Evolutionary conservation across 768 basidiomycete species (phyloP), one percentile per base, ranked within the genome.

Genomic region (Mycena olivaceomarginata): DNA sequence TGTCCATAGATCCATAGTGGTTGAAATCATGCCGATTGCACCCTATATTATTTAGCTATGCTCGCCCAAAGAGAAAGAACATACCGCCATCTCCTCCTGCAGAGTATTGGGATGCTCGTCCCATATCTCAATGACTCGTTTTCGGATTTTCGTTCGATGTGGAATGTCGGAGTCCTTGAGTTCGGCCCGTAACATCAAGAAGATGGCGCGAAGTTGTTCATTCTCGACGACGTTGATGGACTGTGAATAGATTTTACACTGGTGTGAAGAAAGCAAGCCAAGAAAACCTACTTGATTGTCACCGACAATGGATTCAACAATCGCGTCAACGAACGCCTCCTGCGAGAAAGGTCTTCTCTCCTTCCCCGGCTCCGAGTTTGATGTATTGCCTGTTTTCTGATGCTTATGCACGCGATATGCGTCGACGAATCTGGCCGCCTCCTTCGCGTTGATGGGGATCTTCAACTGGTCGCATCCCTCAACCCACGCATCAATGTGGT

Each of bases 21-120:
- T 25, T 25, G 25, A 25, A 2, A 25, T 25, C 25, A 25, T 25
- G 25, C 25, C 25, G 25, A 25, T 25, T 25, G 25, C 25, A 25
- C 25, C 25, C 25, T 25, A 25, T 25, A 25, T 25, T 25, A 25
- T 25, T 25, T 25, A 25, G 25, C 25, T 25, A 25, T 25, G 25
- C 25, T 25, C 25, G 25, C 25, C 25, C 25, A 25, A 25, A 25
- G 25, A 25, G 25, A 25, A 25, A 25, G 25, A 25, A 57, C 53
- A 60, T 37, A 75, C 73, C 66, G 25, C 81, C 83, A 78, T 79
- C 63, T 77, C 65, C 6, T 11, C 62, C 84, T 77, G 83, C 9
- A 85, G 77, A 20, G 45, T 39, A 41, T 77, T 67, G 6, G 83
- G 57, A 73, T 85, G 80, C 53, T 82, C 75, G 15, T 83, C 79